Evolutionary conservation across 495 filamentous ascomycete species (phyloP).

Genomic region (Aspergillus egyptiacus): DNA sequence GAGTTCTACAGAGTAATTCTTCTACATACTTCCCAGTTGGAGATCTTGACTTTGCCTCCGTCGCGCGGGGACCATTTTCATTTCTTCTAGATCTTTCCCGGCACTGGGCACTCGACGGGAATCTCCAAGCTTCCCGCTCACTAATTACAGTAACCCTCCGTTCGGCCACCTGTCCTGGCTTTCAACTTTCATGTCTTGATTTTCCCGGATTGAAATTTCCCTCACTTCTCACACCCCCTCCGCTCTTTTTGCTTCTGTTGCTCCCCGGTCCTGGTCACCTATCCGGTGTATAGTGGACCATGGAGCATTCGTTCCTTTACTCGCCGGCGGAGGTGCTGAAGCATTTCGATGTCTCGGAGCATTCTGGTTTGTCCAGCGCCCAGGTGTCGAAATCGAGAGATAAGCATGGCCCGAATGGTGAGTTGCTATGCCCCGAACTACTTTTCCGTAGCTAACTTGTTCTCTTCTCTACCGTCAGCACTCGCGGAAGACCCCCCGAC

Average conservation of each 20-base stretch:
- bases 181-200: conserved; percentile 26
- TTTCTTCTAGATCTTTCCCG: conserved; percentile 20
- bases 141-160: conserved; percentile 5
- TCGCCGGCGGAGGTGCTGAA: conserved; percentile 63
- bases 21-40: no score
- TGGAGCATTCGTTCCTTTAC: conserved; percentile 77
- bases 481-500: conserved; percentile 96
- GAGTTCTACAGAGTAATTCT: no score
- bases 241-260: conserved; percentile 20
- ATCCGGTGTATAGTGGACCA: conserved; percentile 31
- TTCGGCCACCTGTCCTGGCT: conserved; percentile 29
- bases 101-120: no score
- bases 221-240: conserved; percentile 3
- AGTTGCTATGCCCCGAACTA: conserved; percentile 19
- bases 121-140: conserved; percentile 7
- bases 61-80: conserved; percentile 3
- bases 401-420: conserved; percentile 84
- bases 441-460: conserved; percentile 10
- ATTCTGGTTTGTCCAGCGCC: conserved; percentile 59
- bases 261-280: conserved; percentile 18
- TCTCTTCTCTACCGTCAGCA: conserved; percentile 47
- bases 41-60: conserved; percentile 14
- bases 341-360: conserved; percentile 62
- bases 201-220: not conserved
- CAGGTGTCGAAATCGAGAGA: conserved; percentile 58